Evolutionary conservation across 2,329 filamentous ascomycete species (phyloP).

Genomic region (Chaetomiaceae sp.): DNA sequence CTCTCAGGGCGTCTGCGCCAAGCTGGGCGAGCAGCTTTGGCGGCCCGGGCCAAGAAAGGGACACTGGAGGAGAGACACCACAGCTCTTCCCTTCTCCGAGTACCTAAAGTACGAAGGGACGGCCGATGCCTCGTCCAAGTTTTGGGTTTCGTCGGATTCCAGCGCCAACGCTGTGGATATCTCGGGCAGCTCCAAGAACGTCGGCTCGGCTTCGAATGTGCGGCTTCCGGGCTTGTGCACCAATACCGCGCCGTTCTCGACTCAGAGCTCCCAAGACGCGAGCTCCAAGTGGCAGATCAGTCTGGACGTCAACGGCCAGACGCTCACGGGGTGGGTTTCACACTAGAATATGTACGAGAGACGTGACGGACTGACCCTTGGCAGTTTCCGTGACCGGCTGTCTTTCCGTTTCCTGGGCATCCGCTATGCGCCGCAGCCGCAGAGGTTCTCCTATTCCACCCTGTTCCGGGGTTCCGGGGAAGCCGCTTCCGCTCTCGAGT

Average conservation of each 20-base stretch:
- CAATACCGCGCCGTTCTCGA: constrained; percentile 41
- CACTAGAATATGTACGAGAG: background rate
- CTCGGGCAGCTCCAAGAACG: background rate
- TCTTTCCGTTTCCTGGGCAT: constrained; percentile 50
- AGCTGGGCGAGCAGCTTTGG: constrained; percentile 41
- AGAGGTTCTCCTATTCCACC: constrained; percentile 42
- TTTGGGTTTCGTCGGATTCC: constrained; percentile 35
- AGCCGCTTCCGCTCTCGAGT: constrained; percentile 34
- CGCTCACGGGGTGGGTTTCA: constrained; percentile 35
- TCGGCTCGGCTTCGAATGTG: constrained; percentile 8
- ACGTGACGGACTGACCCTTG: constrained; percentile 1
- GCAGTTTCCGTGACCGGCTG: constrained; percentile 42
- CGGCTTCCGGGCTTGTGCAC: constrained; percentile 39
- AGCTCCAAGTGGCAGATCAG: constrained; percentile 35
- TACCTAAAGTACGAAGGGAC: constrained; percentile 35
- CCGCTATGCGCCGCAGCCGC: constrained; percentile 42
- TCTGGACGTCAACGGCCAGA: constrained; percentile 37
- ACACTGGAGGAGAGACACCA: too few species aligned
- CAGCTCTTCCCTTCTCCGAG: constrained; percentile 32
- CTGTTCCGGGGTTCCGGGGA: constrained; percentile 35
- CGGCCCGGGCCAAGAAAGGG: background rate
- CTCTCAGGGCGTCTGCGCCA: constrained; percentile 31
- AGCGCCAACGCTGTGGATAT: constrained; percentile 15
- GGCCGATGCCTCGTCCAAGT: constrained; percentile 26
- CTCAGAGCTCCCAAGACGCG: constrained; percentile 30